Evolutionary conservation across 1,139 yeast genomes (phyloP).

Genomic region (Saccharomyces hybrid): DNA sequence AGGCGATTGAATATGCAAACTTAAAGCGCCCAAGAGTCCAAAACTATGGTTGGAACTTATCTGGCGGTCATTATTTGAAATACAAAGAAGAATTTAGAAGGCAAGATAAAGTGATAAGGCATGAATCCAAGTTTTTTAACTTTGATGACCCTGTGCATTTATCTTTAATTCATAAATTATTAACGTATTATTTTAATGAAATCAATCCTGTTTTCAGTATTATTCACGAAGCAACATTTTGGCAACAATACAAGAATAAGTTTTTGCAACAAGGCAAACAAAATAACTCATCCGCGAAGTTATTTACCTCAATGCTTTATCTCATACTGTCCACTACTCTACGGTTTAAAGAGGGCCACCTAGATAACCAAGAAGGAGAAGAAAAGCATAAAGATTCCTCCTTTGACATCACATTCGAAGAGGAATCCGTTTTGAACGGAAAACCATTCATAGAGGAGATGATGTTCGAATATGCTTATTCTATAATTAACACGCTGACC

Average conservation of each 20-base stretch:
- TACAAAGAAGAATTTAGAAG: conserved; percentile 25
- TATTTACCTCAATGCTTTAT: conserved; percentile 48
- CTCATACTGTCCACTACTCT: conserved; percentile 46
- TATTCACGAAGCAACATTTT: conserved; percentile 47
- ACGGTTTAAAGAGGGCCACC: conserved; percentile 41
- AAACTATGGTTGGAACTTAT: conserved; percentile 60
- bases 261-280: conserved; percentile 18
- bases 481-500: conserved; percentile 41
- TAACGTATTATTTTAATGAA: conserved; percentile 38
- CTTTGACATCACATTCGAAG: conserved; percentile 30
- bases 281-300: conserved; percentile 31
- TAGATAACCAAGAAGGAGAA: conserved; percentile 1
- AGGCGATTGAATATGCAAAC: conserved; percentile 32
- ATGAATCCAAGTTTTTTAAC: conserved; percentile 3
- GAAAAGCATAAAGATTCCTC: conserved; percentile 11
- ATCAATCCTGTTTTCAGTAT: conserved; percentile 52
- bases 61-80: conserved; percentile 46
- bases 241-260: conserved; percentile 38
- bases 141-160: conserved; percentile 15
- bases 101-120: neutral
- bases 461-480: conserved; percentile 45
- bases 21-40: conserved; percentile 49
- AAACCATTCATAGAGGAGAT: conserved; percentile 37
- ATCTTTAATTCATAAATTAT: conserved; percentile 21
- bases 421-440: conserved; percentile 5